phyloP scores from a whole-genome alignment of 2,329 filamentous ascomycete genomes.

The Stylonectria norvegica region DNA sequence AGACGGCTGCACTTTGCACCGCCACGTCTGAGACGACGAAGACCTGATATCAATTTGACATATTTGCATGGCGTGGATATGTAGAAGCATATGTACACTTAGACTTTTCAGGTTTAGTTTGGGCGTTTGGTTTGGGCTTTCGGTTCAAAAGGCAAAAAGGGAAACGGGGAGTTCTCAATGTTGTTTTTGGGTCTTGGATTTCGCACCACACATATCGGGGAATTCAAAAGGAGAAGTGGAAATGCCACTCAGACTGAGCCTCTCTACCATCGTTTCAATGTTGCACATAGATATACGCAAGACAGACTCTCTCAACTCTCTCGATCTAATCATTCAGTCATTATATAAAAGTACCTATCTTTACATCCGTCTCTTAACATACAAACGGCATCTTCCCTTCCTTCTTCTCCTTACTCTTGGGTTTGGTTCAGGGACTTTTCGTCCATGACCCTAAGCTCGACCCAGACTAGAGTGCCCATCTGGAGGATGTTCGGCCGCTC shows the following conservation, averaged over 20 bases:
- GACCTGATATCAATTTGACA: slow-evolving; percentile 20
- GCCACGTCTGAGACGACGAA: slow-evolving; percentile 25
- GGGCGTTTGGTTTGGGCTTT: slow-evolving; percentile 11
- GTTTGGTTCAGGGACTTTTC: slow-evolving; percentile 16
- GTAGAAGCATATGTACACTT: slow-evolving; percentile 33
- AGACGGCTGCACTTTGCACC: slow-evolving; percentile 18
- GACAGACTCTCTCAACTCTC: slow-evolving; percentile 19
- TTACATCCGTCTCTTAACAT: no score
- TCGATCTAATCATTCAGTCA: slow-evolving; percentile 2
- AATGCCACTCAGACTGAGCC: slow-evolving; percentile 26
- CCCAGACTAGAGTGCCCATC: slow-evolving; percentile 55
- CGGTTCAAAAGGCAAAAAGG: slow-evolving; percentile 20
- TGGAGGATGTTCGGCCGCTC: slow-evolving; percentile 51
- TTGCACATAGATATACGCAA: slow-evolving; percentile 23
- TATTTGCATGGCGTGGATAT: slow-evolving; percentile 25
- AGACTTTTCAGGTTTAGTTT: slow-evolving; percentile 25
- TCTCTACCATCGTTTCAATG: slow-evolving; percentile 18
- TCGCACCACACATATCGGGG: slow-evolving; percentile 7
- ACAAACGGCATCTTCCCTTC: no score
- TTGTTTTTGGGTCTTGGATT: slow-evolving; percentile 15
- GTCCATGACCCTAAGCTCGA: slow-evolving; percentile 49
- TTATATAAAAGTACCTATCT: slow-evolving; percentile 8
- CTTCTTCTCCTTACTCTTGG: slow-evolving; percentile 4
- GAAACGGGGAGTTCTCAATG: slow-evolving; percentile 15
- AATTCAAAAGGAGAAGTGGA: slow-evolving; percentile 22